phyloP scores from a whole-genome alignment of 108 stramenopile genomes.

The Fragilaria crotonensis region DNA sequence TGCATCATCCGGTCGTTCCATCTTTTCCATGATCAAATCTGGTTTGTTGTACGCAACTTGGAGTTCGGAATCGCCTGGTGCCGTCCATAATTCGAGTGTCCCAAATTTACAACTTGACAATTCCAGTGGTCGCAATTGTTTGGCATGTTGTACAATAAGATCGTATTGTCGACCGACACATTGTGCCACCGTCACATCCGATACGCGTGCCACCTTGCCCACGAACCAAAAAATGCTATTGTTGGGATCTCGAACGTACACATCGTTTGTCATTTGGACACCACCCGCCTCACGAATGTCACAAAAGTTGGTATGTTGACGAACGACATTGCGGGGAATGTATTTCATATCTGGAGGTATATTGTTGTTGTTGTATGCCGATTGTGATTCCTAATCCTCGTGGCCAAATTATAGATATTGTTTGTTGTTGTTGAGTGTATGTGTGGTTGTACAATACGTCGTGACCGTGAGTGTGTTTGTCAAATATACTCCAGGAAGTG shows the following conservation, averaged over 20 bases:
- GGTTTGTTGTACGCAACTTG: constrained; percentile 81
- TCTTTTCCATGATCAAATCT: constrained; percentile 32
- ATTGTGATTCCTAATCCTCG: too few relatives aligned
- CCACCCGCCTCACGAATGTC: constrained; percentile 61
- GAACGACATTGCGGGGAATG: constrained; percentile 47
- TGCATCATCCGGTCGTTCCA: constrained; percentile 28
- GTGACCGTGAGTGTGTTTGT: too few relatives aligned
- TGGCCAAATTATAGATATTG: not conserved
- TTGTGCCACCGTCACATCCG: constrained; percentile 60
- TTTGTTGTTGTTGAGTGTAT: not conserved
- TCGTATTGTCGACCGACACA: constrained; percentile 62
- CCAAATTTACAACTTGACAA: constrained; percentile 40
- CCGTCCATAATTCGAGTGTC: constrained; percentile 71
- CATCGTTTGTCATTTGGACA: constrained; percentile 58
- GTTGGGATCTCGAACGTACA: constrained; percentile 64
- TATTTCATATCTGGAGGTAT: constrained; percentile 70
- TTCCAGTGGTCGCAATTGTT: constrained; percentile 63
- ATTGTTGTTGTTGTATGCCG: not conserved
- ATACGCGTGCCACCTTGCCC: constrained; percentile 76
- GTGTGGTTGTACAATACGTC: too few relatives aligned
- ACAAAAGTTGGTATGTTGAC: constrained; percentile 54
- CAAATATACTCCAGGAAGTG: too few relatives aligned
- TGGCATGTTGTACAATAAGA: constrained; percentile 70
- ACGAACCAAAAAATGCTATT: constrained; percentile 64
- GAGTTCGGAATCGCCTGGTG: constrained; percentile 77